Conservation (phyloP, 768 basidiomycete species). For the Megacollybia marginata region DNA sequence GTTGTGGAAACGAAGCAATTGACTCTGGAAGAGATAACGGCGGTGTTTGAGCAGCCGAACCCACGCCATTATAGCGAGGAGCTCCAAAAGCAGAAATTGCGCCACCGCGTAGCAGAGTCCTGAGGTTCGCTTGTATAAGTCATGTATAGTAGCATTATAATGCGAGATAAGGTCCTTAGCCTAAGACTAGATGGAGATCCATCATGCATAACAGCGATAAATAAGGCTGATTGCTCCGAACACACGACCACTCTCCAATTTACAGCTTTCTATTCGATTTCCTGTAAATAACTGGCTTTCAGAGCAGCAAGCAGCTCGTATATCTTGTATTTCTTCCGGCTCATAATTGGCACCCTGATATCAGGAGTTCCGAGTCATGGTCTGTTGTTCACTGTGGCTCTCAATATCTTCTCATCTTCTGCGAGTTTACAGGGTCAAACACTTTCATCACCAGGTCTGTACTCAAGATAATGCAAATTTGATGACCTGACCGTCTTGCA, state of each 20-base stretch:
- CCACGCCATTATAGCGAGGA: slow-evolving; percentile 30
- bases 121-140: too few relatives aligned
- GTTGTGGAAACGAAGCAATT: slow-evolving; percentile 40
- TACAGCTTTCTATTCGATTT: slow-evolving; percentile 15
- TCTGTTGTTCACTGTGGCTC: slow-evolving; percentile 14
- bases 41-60: slow-evolving; percentile 34
- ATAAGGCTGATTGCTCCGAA: slow-evolving; percentile 6
- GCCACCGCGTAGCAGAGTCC: neutral
- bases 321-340: slow-evolving; percentile 5
- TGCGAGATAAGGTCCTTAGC: too few relatives aligned
- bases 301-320: neutral
- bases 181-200: too few relatives aligned
- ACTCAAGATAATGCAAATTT: neutral
- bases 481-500: neutral
- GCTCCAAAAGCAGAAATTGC: slow-evolving; percentile 2
- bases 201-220: slow-evolving; percentile 18
- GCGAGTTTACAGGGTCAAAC: slow-evolving; percentile 66
- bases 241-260: slow-evolving; percentile 28
- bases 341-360: too few relatives aligned
- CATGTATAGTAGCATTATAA: too few relatives aligned
- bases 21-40: slow-evolving; percentile 43
- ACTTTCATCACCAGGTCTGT: slow-evolving; percentile 69
- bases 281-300: slow-evolving; percentile 8
- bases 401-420: neutral
- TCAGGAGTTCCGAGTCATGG: slow-evolving; percentile 18